A percentile compares a stretch with the other conserved stretches of the same genome.
These are phyloP conservation scores for Neofusicoccum kwambonambiense DNA, from an alignment of 2,329 filamentous ascomycete species.

Conservation along the genomic window DNA sequence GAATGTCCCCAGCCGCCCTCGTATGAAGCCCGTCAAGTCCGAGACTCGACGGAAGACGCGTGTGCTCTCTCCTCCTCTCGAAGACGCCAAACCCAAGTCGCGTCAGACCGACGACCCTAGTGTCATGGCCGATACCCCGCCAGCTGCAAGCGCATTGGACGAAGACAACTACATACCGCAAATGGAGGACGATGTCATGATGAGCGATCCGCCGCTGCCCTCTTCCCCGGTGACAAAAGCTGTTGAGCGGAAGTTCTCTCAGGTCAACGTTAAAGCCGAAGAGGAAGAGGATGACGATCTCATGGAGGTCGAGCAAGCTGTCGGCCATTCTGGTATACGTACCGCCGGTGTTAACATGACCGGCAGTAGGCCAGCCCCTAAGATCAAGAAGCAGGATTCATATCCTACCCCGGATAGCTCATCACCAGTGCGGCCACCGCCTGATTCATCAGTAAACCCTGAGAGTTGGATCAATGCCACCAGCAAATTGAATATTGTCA, in stretches of 20 bases:
- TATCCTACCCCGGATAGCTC: conserved; percentile 73
- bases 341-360: conserved; percentile 78
- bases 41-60: conserved; percentile 76
- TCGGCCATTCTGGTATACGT: conserved; percentile 62
- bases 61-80: conserved; percentile 71
- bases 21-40: conserved; percentile 67
- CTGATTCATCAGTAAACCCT: conserved; percentile 65
- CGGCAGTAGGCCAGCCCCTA: conserved; percentile 75
- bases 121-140: conserved; percentile 41
- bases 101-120: conserved; percentile 42
- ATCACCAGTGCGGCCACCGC: conserved; percentile 65
- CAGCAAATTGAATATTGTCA: conserved; percentile 80
- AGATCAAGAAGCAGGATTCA: conserved; percentile 62
- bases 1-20: conserved; percentile 61
- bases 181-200: conserved; percentile 66
- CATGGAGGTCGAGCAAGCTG: conserved; percentile 81
- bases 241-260: conserved; percentile 63
- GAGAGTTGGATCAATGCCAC: conserved; percentile 87
- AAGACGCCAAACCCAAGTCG: conserved; percentile 40
- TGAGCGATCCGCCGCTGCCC: conserved; percentile 75
- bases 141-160: conserved; percentile 41
- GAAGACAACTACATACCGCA: conserved; percentile 59
- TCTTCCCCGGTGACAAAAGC: conserved; percentile 85
- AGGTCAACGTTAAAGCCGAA: conserved; percentile 57
- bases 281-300: conserved; percentile 74